phyloP scores from a whole-genome alignment of 2,329 filamentous ascomycete species.

The Trichoderma atroviride region DNA sequence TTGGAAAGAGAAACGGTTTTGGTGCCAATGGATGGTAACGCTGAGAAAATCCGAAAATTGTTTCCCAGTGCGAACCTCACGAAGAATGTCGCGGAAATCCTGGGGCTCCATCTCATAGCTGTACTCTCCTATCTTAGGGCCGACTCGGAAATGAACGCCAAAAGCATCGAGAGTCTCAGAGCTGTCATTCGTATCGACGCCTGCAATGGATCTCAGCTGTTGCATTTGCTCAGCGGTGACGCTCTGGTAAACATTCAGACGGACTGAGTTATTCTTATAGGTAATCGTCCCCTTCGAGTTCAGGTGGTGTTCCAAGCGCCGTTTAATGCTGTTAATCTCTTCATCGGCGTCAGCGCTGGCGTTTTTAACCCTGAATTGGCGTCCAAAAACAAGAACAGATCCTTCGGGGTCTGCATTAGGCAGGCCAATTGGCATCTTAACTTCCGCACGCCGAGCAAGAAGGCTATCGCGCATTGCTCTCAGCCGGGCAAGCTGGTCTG shows the following conservation, averaged over 20 bases:
- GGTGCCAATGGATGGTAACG: conserved; percentile 21
- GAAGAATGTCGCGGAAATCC: conserved; percentile 15
- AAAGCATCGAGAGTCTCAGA: conserved; percentile 7
- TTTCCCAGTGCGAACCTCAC: conserved; percentile 17
- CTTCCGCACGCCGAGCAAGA: not conserved
- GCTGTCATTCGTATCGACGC: not conserved
- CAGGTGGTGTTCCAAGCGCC: conserved; percentile 4
- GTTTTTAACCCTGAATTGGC: not conserved
- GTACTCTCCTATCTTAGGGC: conserved; percentile 2
- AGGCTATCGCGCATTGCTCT: conserved; percentile 9
- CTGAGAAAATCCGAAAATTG: conserved; percentile 17
- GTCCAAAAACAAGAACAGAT: conserved; percentile 11
- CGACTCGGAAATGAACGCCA: conserved; percentile 4
- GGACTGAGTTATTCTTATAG: conserved; percentile 14
- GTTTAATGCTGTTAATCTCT: not conserved
- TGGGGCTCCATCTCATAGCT: conserved; percentile 9
- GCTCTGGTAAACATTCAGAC: conserved; percentile 6
- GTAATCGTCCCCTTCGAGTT: not conserved
- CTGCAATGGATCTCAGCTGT: not conserved
- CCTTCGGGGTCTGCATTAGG: conserved; percentile 1
- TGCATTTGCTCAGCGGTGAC: conserved; percentile 5
- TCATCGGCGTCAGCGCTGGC: not conserved
- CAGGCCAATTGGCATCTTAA: not conserved
- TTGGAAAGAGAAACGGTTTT: conserved; percentile 21
- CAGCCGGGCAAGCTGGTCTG: not conserved